Evolutionary conservation across 306 rosid genomes (phyloP).

Genomic region (Rosa chinensis): DNA sequence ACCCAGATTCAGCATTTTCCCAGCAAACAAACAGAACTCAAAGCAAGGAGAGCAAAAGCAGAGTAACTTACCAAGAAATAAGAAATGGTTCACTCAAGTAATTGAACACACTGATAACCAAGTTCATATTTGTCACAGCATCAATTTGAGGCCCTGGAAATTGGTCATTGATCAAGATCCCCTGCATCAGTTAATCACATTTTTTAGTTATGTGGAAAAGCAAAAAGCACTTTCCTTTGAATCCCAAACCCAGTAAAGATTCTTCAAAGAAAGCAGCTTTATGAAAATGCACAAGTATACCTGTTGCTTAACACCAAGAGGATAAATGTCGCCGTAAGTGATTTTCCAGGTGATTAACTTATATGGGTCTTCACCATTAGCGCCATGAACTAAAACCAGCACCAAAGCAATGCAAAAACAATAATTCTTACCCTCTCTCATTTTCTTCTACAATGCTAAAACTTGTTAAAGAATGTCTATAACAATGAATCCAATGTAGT

Average conservation of each 20-base stretch:
- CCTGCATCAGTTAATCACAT: conserved; percentile 49
- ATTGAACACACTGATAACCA: conserved; percentile 79
- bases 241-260: background rate
- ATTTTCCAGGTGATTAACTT: conserved; percentile 81
- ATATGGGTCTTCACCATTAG: conserved; percentile 75
- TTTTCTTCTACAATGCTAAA: conserved; percentile 4
- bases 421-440: conserved; percentile 20
- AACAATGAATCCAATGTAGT: background rate
- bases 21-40: conserved; percentile 5
- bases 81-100: conserved; percentile 83
- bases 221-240: background rate
- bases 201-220: conserved; percentile 4
- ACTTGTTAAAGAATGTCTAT: background rate
- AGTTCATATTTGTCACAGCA: conserved; percentile 86
- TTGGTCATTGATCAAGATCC: conserved; percentile 91
- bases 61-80: conserved; percentile 65
- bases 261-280: background rate
- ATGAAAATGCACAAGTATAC: conserved; percentile 31
- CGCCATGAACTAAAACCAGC: conserved; percentile 38
- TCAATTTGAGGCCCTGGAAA: conserved; percentile 99
- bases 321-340: conserved; percentile 84
- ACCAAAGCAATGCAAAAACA: conserved; percentile 28
- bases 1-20: conserved; percentile 11
- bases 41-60: background rate
- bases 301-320: conserved; percentile 93